A percentile compares a stretch with the other conserved stretches of the same genome.
phyloP scores from a whole-genome alignment of 441 rosid genomes.

The Gossypium davidsonii region DNA sequence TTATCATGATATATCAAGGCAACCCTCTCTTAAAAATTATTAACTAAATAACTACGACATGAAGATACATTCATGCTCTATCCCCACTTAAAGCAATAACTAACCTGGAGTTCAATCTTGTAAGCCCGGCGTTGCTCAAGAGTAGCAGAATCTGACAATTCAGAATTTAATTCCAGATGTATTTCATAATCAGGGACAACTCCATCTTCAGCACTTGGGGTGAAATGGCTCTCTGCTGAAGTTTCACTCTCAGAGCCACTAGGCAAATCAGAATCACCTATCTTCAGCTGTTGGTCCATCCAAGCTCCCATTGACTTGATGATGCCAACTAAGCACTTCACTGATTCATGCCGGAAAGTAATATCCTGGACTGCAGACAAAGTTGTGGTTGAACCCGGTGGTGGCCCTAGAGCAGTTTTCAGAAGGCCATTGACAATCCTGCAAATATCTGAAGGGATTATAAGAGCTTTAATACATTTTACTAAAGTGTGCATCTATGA shows the following conservation, averaged over 20 bases:
- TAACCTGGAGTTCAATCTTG: conserved; percentile 94
- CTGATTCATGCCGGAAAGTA: conserved; percentile 93
- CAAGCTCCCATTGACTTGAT: conserved; percentile 88
- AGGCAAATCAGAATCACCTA: conserved; percentile 50
- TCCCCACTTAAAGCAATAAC: conserved; percentile 12
- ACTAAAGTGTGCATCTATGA: conserved; percentile 14
- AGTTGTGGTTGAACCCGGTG: conserved; percentile 86
- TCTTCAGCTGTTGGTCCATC: conserved; percentile 84
- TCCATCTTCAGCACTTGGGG: conserved; percentile 60
- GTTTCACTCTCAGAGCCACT: conserved; percentile 54
- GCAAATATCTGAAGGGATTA: conserved; percentile 83
- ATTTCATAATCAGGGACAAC: conserved; percentile 52
- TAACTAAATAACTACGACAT: not conserved
- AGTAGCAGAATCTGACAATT: conserved; percentile 73
- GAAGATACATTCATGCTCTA: not conserved
- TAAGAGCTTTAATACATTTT: conserved; percentile 72
- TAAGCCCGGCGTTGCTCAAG: conserved; percentile 91
- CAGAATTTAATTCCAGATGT: conserved; percentile 57
- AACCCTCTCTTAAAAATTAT: not conserved
- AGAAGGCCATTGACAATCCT: conserved; percentile 97
- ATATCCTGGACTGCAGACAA: conserved; percentile 79
- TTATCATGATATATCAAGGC: not conserved
- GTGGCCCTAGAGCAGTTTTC: conserved; percentile 95
- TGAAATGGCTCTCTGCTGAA: conserved; percentile 41
- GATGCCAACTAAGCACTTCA: conserved; percentile 86